These are phyloP conservation scores for Fusarium hainanense DNA, from an alignment of 2,329 filamentous ascomycete species.

Conservation along the genomic window DNA sequence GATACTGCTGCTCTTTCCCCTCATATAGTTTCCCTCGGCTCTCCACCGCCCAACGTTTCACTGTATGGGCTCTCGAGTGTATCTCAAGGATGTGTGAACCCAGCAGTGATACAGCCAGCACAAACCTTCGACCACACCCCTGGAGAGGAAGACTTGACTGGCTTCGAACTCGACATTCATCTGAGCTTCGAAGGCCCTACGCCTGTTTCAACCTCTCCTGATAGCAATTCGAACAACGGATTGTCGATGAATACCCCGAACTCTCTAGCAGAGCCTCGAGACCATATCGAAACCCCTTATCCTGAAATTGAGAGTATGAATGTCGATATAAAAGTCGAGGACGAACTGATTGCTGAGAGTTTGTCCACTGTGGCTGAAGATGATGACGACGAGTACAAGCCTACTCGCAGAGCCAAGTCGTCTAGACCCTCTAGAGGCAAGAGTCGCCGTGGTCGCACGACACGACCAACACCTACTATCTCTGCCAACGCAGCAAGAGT, in stretches of 20 bases:
- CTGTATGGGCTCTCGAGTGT: slow-evolving; percentile 24
- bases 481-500: slow-evolving; percentile 10
- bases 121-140: slow-evolving; percentile 4
- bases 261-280: slow-evolving; percentile 1
- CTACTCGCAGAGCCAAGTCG: slow-evolving; percentile 1
- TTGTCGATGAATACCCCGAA: not conserved
- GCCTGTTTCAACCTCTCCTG: not conserved
- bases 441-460: slow-evolving; percentile 27
- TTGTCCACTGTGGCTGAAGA: not conserved
- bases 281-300: not conserved
- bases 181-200: slow-evolving; percentile 1
- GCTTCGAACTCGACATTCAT: slow-evolving; percentile 10
- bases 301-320: slow-evolving; percentile 25
- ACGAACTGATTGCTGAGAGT: not conserved
- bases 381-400: slow-evolving; percentile 16
- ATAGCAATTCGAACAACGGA: not conserved
- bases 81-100: slow-evolving; percentile 33
- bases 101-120: slow-evolving; percentile 23
- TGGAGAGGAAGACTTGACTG: not conserved
- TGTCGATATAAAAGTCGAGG: not conserved
- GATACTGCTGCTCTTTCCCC: slow-evolving; percentile 26
- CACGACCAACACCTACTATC: slow-evolving; percentile 4
- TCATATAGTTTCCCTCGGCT: slow-evolving; percentile 11
- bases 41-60: slow-evolving; percentile 17
- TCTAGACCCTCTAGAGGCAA: slow-evolving; percentile 7